Percentiles rank a stretch among this genome's conserved stretches.
These are phyloP conservation scores for Cladobotryum mycophilum DNA, from an alignment of 2,329 filamentous ascomycete genomes.

Conservation along the genomic window DNA sequence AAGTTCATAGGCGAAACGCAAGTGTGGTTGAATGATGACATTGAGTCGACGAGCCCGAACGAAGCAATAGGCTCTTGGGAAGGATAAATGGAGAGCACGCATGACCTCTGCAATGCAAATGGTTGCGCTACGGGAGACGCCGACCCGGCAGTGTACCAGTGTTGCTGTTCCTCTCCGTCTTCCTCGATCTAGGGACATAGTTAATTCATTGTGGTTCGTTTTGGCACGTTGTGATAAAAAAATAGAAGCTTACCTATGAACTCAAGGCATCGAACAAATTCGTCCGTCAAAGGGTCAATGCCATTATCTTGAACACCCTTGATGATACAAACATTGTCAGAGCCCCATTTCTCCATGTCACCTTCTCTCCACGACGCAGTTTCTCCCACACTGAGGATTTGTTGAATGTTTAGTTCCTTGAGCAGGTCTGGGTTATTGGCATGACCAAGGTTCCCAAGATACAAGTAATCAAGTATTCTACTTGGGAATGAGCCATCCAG, in stretches of 20 bases:
- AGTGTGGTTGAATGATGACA: slow-evolving; percentile 95
- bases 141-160: slow-evolving; percentile 91
- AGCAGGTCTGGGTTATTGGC: slow-evolving; percentile 89
- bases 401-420: slow-evolving; percentile 70
- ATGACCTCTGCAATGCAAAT: slow-evolving; percentile 99
- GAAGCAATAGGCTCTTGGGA: slow-evolving; percentile 92
- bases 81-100: slow-evolving; percentile 71
- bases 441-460: slow-evolving; percentile 86
- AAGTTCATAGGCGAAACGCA: slow-evolving; percentile 90
- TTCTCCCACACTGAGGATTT: slow-evolving; percentile 90
- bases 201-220: neutral
- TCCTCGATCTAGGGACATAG: slow-evolving; percentile 59
- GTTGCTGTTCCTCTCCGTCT: slow-evolving; percentile 73
- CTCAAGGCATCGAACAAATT: slow-evolving; percentile 78
- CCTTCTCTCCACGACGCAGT: slow-evolving; percentile 72
- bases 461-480: slow-evolving; percentile 87
- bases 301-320: slow-evolving; percentile 93
- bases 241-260: slow-evolving; percentile 73
- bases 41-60: slow-evolving; percentile 88
- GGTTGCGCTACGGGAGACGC: slow-evolving; percentile 89
- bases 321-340: slow-evolving; percentile 72
- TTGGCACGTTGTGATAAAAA: neutral
- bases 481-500: slow-evolving; percentile 90
- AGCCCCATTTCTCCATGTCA: slow-evolving; percentile 65
- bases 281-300: slow-evolving; percentile 80